Evolutionary conservation across 805 yeast genomes (phyloP).

Genomic region (Jamesozyma lodderae): DNA sequence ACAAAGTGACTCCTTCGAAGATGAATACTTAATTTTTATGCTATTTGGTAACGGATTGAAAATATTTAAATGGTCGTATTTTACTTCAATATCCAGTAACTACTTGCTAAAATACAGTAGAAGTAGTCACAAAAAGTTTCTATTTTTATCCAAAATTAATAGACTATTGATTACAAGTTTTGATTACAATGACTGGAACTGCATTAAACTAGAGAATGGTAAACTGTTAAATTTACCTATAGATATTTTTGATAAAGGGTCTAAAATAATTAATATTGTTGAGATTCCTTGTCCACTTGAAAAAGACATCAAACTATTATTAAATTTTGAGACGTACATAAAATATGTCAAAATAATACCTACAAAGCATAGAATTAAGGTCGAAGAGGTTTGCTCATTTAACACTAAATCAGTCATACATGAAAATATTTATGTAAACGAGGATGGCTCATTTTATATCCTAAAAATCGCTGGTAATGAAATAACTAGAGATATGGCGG

Average conservation of each 20-base stretch:
- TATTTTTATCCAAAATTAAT: constrained; percentile 17
- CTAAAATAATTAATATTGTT: constrained; percentile 7
- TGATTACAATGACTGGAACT: constrained; percentile 20
- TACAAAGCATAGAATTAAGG: constrained; percentile 9
- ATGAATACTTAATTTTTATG: constrained; percentile 9
- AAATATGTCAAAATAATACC: constrained; percentile 15
- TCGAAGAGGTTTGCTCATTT: constrained; percentile 4
- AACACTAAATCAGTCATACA: constrained; percentile 3
- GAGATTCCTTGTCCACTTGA: constrained; percentile 5
- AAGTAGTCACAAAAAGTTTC: constrained; percentile 15
- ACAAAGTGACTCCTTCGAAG: not conserved
- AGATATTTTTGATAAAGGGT: constrained; percentile 8
- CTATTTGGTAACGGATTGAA: constrained; percentile 19
- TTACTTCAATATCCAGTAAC: constrained; percentile 16
- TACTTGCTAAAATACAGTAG: constrained; percentile 21
- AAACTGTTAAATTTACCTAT: constrained; percentile 14
- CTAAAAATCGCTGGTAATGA: constrained; percentile 2
- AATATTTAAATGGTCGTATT: constrained; percentile 15
- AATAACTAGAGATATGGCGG: not conserved
- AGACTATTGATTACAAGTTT: constrained; percentile 21
- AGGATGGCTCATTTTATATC: constrained; percentile 7
- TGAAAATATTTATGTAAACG: constrained; percentile 4
- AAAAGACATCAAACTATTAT: constrained; percentile 6
- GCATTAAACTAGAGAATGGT: constrained; percentile 23
- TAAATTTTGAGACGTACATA: constrained; percentile 10